Percentiles rank a stretch among this genome's conserved stretches.
phyloP scores from a whole-genome alignment of 805 yeast species.

The Cyberlindnera americana region DNA sequence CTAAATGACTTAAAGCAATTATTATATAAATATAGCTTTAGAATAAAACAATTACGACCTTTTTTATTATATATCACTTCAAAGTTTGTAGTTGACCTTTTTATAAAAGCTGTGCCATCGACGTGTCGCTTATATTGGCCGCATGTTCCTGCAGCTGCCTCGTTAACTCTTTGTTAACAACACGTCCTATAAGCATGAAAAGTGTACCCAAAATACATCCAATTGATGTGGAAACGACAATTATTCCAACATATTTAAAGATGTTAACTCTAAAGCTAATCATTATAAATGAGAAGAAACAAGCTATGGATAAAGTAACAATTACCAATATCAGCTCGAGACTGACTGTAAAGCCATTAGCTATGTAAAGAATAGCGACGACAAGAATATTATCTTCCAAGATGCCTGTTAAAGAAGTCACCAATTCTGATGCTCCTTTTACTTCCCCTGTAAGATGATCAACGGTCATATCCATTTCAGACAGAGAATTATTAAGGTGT shows the following conservation, averaged over 20 bases:
- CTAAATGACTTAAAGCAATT: conserved; percentile 17
- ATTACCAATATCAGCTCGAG: conserved; percentile 7
- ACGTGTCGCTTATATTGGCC: too few species aligned
- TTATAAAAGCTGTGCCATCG: background rate
- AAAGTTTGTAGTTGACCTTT: background rate
- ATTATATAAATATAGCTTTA: background rate
- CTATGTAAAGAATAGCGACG: conserved; percentile 8
- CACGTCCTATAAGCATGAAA: conserved; percentile 11
- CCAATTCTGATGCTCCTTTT: conserved; percentile 7
- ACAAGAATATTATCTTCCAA: conserved; percentile 16
- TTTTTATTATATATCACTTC: conserved; percentile 1
- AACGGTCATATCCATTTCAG: conserved; percentile 9
- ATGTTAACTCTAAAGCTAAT: conserved; percentile 13
- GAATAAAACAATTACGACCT: conserved; percentile 5
- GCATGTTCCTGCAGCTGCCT: background rate
- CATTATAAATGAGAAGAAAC: conserved; percentile 7
- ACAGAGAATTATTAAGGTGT: conserved; percentile 7
- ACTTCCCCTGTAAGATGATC: conserved; percentile 6
- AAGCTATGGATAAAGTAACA: conserved; percentile 2
- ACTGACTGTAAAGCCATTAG: conserved; percentile 3
- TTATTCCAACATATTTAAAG: conserved; percentile 17
- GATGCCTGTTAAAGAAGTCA: conserved; percentile 9
- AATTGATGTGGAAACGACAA: conserved; percentile 5
- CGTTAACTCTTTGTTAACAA: conserved; percentile 4
- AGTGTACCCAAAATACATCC: conserved; percentile 10